phyloP scores from a whole-genome alignment of 225 moss, liverwort and hornwort genomes.

The Bryum argenteum region DNA sequence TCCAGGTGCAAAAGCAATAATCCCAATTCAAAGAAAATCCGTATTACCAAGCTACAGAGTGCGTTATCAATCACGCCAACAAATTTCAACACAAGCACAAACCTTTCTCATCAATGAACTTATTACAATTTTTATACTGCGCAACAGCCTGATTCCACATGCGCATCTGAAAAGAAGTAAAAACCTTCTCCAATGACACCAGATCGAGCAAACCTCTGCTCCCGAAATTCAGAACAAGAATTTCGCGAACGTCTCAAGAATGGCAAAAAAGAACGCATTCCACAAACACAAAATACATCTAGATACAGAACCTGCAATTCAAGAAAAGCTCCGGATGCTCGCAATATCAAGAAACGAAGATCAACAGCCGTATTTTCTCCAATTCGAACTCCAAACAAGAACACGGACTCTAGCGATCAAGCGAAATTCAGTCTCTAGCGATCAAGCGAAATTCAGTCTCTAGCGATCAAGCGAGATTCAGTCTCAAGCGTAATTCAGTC shows the following conservation, averaged over 20 bases:
- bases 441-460: background rate
- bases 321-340: constrained; percentile 15
- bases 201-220: constrained; percentile 1
- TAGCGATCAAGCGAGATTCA: background rate
- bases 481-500: background rate
- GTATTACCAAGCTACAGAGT: constrained; percentile 1
- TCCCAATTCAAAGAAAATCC: background rate
- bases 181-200: background rate
- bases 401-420: background rate
- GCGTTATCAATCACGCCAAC: constrained; percentile 14
- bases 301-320: constrained; percentile 6
- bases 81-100: background rate
- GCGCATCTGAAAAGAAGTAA: background rate
- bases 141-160: background rate
- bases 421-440: background rate
- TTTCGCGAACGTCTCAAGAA: background rate
- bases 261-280: background rate
- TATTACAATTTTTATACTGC: background rate
- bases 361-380: background rate
- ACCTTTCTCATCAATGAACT: background rate
- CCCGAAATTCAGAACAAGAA: constrained; percentile 4
- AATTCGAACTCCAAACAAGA: background rate
- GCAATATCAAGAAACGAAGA: constrained; percentile 17
- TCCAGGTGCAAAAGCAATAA: background rate
- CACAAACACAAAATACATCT: background rate